Conservation (phyloP, 176 grass and related monocot genomes). For the Oryza officinalis region DNA sequence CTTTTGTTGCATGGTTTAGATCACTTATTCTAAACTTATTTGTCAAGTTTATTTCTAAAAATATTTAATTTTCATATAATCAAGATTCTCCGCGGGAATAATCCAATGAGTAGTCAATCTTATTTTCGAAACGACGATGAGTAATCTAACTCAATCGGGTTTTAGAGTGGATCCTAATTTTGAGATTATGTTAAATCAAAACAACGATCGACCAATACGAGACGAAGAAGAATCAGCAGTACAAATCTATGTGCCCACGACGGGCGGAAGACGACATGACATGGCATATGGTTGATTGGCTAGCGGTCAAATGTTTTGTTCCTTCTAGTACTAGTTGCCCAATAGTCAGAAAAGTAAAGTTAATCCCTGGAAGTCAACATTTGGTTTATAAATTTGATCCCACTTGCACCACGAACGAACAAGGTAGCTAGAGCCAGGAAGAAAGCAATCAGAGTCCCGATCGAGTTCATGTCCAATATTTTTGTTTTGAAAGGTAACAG, state of each 20-base stretch:
- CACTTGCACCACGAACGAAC: neutral
- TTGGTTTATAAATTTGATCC: neutral
- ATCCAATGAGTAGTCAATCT: too few relatives aligned
- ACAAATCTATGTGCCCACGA: neutral
- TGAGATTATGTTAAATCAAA: neutral
- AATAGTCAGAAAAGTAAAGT: neutral
- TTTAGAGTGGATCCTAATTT: too few relatives aligned
- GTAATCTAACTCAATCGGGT: too few relatives aligned
- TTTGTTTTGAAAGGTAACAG: neutral
- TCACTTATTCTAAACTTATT: too few relatives aligned
- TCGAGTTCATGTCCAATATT: neutral
- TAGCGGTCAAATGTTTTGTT: neutral
- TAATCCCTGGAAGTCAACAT: neutral
- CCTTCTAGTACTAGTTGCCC: neutral
- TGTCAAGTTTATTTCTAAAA: too few relatives aligned
- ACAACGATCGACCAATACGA: neutral
- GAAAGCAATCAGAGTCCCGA: neutral
- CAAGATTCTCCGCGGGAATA: too few relatives aligned
- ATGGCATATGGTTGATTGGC: neutral
- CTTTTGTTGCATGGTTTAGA: too few relatives aligned
- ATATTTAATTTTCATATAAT: too few relatives aligned
- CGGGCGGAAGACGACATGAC: neutral
- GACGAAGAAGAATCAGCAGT: neutral
- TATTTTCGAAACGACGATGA: too few relatives aligned
- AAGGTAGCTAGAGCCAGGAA: neutral